Base-by-base conservation (phyloP, 1,139 yeast genomes). In the Blastobotrys malaysiensis region DNA sequence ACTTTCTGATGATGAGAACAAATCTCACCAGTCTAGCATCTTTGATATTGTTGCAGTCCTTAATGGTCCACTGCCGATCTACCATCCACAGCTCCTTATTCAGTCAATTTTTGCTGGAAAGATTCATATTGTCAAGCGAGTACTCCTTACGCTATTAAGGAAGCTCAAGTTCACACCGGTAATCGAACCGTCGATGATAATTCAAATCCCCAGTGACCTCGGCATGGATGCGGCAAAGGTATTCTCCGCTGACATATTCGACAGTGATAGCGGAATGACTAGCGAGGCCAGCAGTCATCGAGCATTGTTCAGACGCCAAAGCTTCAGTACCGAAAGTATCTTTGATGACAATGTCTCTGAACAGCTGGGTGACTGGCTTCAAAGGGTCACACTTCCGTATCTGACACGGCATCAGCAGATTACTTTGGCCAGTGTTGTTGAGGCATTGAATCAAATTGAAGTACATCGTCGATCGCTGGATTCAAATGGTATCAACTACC, bases 391-490 rank as follows among this genome's bases (percentile, higher is more conserved):
- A 0, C 73, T 91, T 26, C 97, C 97, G 0, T 84, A 85, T 58
- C 69, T 91, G 49, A 89, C 97, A 0, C 81, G 97, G 58, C 97
- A 91, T 70, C 97, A 91, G 66, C 98, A 91, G 66, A 83, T 86
- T 24, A 89, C 97, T 0, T 77, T 91, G 45, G 77, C 85, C 1
- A 81, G 88, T 14, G 82, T 89, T 1, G 76, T 88, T 11, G 82
- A 80, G 49, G 84, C 90, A 1, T 73, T 87, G 18, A 74, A 77
- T 43, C 82, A 80, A 21, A 76, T 88, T 6, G 76, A 78, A 16
- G 74, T 76, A 52, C 73, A 78, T 48, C 67, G 73, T n/a, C 59
- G 71, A 11, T 73, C 83, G 1, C 69, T 89, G 21, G 98, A 91
- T 68, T 75, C 75, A 22, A 86, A 86, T 68, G 97, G 95, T 0